phyloP scores from a whole-genome alignment of 108 stramenopile genomes.

The Fistulifera pelliculosa region DNA sequence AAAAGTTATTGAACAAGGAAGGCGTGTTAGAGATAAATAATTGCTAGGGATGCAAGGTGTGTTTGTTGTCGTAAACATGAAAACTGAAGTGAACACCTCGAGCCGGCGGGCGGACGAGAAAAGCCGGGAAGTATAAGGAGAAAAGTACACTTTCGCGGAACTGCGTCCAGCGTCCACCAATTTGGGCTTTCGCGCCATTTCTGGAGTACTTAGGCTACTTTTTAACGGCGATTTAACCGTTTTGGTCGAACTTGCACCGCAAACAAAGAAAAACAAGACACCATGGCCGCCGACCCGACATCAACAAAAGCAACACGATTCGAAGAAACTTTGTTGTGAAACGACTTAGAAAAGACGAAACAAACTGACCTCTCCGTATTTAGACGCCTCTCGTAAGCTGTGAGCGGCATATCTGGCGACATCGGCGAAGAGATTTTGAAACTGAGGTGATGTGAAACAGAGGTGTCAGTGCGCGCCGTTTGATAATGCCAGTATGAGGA shows the following conservation, averaged over 20 bases:
- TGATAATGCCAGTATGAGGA: neutral
- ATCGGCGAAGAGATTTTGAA: constrained; percentile 60
- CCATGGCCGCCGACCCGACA: neutral
- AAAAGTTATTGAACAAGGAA: constrained; percentile 2
- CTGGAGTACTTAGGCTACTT: too few relatives aligned
- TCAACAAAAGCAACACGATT: neutral
- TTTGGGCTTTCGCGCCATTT: too few relatives aligned
- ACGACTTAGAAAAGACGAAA: neutral
- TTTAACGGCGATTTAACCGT: too few relatives aligned
- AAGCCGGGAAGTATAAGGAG: too few relatives aligned
- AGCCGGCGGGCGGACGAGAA: too few relatives aligned
- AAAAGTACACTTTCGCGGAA: too few relatives aligned
- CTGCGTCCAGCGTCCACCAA: too few relatives aligned
- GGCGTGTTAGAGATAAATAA: too few relatives aligned
- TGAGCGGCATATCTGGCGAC: constrained; percentile 58
- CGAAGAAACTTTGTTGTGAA: neutral
- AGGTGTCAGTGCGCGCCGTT: neutral
- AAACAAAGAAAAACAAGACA: neutral
- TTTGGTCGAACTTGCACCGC: neutral
- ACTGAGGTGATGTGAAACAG: constrained; percentile 17
- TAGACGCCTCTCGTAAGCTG: constrained; percentile 64
- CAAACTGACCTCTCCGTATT: constrained; percentile 70
- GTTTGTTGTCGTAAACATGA: too few relatives aligned
- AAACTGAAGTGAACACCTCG: too few relatives aligned
- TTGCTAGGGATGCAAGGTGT: too few relatives aligned